Percentiles rank a stretch among this genome's conserved stretches.
phyloP scores from a whole-genome alignment of 2,329 filamentous ascomycete genomes.

The Phaeoacremonium minimum region DNA sequence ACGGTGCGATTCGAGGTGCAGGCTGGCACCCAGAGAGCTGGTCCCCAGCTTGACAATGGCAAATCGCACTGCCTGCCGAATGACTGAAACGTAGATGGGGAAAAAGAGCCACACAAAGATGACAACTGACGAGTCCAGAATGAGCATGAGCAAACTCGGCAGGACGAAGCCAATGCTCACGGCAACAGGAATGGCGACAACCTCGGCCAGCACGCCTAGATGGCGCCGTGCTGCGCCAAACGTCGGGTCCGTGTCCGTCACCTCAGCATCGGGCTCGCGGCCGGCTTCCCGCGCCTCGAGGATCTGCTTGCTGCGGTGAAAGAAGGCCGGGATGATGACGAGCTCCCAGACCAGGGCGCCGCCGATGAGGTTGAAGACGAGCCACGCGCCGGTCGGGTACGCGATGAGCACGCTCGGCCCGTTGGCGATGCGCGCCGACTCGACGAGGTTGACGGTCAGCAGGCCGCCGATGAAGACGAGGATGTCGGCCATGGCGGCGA shows the following conservation, averaged over 20 bases:
- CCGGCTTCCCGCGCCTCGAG: slow-evolving; percentile 16
- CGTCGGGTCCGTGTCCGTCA: slow-evolving; percentile 20
- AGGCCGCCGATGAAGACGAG: slow-evolving; percentile 41
- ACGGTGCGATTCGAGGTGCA: slow-evolving; percentile 39
- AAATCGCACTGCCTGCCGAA: slow-evolving; percentile 31
- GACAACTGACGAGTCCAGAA: slow-evolving; percentile 26
- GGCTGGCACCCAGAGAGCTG: slow-evolving; percentile 16
- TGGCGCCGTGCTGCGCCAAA: slow-evolving; percentile 27
- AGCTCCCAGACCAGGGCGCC: slow-evolving; percentile 45
- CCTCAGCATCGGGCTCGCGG: slow-evolving; percentile 8
- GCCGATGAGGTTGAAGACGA: slow-evolving; percentile 49
- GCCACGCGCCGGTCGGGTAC: slow-evolving; percentile 32
- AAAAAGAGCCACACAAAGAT: slow-evolving; percentile 48
- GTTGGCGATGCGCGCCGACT: slow-evolving; percentile 39
- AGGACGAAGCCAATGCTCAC: slow-evolving; percentile 42
- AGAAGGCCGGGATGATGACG: slow-evolving; percentile 44
- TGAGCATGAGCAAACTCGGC: slow-evolving; percentile 42
- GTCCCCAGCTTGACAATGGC: slow-evolving; percentile 9
- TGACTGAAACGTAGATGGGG: slow-evolving; percentile 40
- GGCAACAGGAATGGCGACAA: slow-evolving; percentile 49
- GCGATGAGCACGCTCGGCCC: slow-evolving; percentile 21
- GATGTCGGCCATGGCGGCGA: slow-evolving; percentile 34
- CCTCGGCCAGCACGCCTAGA: slow-evolving; percentile 41
- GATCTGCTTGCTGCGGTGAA: slow-evolving; percentile 34
- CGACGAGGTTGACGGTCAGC: slow-evolving; percentile 43